phyloP scores from a whole-genome alignment of 129 eudicot species.

The Helichrysum umbraculigerum region DNA sequence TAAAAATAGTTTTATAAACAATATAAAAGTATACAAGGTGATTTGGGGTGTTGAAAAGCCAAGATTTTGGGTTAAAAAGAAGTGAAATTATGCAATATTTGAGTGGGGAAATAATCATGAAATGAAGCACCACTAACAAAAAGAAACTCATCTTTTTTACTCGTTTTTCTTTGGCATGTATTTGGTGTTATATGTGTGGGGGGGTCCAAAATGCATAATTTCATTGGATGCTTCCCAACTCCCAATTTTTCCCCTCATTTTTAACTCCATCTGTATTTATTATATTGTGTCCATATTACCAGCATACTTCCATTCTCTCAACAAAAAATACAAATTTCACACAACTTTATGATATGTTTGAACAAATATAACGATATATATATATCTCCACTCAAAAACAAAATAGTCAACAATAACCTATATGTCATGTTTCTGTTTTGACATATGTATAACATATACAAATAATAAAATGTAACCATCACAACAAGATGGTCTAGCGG shows the following conservation, averaged over 20 bases:
- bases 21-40: background rate
- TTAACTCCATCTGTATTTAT: conserved; percentile 26
- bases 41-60: conserved; percentile 26
- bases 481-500: too few species aligned
- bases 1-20: too few species aligned
- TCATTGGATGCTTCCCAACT: conserved; percentile 43
- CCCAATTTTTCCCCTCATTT: conserved; percentile 27
- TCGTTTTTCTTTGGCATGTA: conserved; percentile 16
- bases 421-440: background rate
- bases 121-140: conserved; percentile 41
- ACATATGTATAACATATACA: too few species aligned
- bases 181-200: conserved; percentile 25
- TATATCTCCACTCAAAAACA: background rate
- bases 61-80: conserved; percentile 30
- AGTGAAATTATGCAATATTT: conserved; percentile 31
- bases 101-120: conserved; percentile 42
- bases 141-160: conserved; percentile 31
- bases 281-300: conserved; percentile 41
- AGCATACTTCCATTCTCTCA: conserved; percentile 32
- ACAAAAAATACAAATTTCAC: background rate
- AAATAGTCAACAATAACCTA: conserved; percentile 3
- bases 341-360: conserved; percentile 12
- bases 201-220: conserved; percentile 32
- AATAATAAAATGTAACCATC: too few species aligned
- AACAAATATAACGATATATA: background rate